Base-by-base conservation (phyloP, 129 eudicot genomes). In the Arctium lappa region DNA sequence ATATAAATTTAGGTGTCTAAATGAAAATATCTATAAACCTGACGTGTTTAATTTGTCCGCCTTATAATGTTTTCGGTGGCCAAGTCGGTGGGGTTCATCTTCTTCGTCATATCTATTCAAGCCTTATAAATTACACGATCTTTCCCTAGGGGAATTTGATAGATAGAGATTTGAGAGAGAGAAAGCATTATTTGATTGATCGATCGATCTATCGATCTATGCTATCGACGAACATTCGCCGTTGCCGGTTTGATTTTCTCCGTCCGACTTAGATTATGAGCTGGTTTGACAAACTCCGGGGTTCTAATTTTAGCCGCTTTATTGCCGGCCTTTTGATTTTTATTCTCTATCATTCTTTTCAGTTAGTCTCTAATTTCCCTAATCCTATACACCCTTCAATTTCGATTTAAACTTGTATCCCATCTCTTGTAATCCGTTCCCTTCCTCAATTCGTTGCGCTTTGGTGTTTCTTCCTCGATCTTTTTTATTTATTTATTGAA, bases 321-420 rank as follows among this genome's bases (percentile, higher is more conserved):
- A 86, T 95, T 82, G 97, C 98, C 87, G 97, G 99, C 91, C 91
- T 90, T 84, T 79, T 93, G 73, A 85, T 93, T 75, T 96, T 93
- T 82, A 85, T 96, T 46, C 89, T 93, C 32, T 96, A 87, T 76
- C 95, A 96, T 81, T 93, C 97, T 5, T 88, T 76, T 34, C 93
- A 88, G 73, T 86, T 93, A 56, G 86, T 95, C 69, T 95, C 99
- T 22, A 93, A 93, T 93, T 91, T 93, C 69, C 86, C 91, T 44
- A 68, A 87, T 89, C 97, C 97, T 93, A 93, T 93, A 93, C 95
- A 90, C 84, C 93, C 91, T 74, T 89, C 77, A 74, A 63, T 42
- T 72, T 85, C 74, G 32, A 31, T 85, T 80, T 85, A 34, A 33
- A 37, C 10, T 65, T 18, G 9, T 10, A 8, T 76, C 30, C 11